phyloP scores from a whole-genome alignment of 2,329 filamentous ascomycete genomes.

The Fusarium sp. region DNA sequence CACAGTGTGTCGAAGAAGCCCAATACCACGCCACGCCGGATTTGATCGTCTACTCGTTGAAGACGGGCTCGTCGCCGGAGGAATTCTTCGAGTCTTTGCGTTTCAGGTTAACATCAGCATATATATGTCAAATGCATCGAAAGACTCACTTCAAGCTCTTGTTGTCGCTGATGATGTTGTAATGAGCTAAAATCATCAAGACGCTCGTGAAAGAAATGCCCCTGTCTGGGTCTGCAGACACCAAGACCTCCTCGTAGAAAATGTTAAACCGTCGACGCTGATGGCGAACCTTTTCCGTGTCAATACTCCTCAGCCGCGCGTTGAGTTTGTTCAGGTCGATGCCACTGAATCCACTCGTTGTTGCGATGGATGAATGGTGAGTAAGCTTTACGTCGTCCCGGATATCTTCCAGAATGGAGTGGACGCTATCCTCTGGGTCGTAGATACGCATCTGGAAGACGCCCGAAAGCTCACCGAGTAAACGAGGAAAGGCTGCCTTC shows the following conservation, averaged over 20 bases:
- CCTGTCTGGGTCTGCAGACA: constrained; percentile 88
- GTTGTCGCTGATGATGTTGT: constrained; percentile 98
- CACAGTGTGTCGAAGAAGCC: constrained; percentile 95
- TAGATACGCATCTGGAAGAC: constrained; percentile 99
- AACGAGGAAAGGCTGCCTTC: constrained; percentile 87
- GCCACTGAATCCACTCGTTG: constrained; percentile 65
- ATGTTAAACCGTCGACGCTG: constrained; percentile 85
- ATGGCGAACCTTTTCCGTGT: constrained; percentile 79
- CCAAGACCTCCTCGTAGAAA: constrained; percentile 98
- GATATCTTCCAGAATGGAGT: constrained; percentile 88
- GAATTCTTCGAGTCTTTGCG: constrained; percentile 86
- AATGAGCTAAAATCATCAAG: constrained; percentile 95
- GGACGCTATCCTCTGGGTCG: constrained; percentile 87
- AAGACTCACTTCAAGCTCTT: constrained; percentile 83
- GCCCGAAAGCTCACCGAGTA: constrained; percentile 92
- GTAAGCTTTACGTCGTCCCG: constrained; percentile 67
- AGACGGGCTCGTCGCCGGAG: constrained; percentile 88
- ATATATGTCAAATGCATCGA: background rate
- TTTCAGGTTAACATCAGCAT: constrained; percentile 47
- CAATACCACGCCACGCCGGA: constrained; percentile 88
- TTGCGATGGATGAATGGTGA: constrained; percentile 68
- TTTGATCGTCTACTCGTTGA: constrained; percentile 94
- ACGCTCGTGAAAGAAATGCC: constrained; percentile 94
- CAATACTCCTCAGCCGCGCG: constrained; percentile 77
- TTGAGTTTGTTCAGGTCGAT: constrained; percentile 84